These are phyloP conservation scores for Brassica balearica DNA, from an alignment of 441 rosid genomes.

Conservation along the genomic window DNA sequence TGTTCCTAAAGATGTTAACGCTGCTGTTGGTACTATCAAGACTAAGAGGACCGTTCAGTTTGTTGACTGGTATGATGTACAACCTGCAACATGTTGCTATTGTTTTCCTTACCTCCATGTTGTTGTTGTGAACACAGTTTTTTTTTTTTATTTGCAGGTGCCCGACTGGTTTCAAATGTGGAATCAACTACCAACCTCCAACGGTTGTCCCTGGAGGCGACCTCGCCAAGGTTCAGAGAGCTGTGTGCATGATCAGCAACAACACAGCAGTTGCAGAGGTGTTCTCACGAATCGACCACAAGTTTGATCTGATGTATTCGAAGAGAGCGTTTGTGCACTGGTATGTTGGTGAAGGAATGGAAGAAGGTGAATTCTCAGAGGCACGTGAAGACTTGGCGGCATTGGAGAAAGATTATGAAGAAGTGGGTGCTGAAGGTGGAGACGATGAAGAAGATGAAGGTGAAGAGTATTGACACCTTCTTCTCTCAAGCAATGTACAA, in stretches of 20 bases:
- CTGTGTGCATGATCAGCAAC: slow-evolving; percentile 97
- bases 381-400: slow-evolving; percentile 97
- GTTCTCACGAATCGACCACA: slow-evolving; percentile 84
- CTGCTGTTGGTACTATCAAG: slow-evolving; percentile 85
- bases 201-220: slow-evolving; percentile 92
- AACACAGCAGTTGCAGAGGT: slow-evolving; percentile 97
- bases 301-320: slow-evolving; percentile 91
- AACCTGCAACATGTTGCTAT: neutral
- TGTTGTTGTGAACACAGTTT: too few species aligned
- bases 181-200: slow-evolving; percentile 93
- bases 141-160: too few species aligned
- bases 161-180: slow-evolving; percentile 95
- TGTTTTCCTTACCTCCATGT: neutral
- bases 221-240: slow-evolving; percentile 91
- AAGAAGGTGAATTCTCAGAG: slow-evolving; percentile 96
- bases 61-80: slow-evolving; percentile 81
- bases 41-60: slow-evolving; percentile 89
- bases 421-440: slow-evolving; percentile 90
- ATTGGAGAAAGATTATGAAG: slow-evolving; percentile 94
- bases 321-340: slow-evolving; percentile 97
- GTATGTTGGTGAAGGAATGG: slow-evolving; percentile 98
- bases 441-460: slow-evolving; percentile 87
- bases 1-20: slow-evolving; percentile 93
- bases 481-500: slow-evolving; percentile 14
- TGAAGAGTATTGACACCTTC: slow-evolving; percentile 61